A percentile compares a stretch with the other conserved stretches of the same genome.
Conservation (phyloP, 768 basidiomycete species). For the Boletus rex-veris region DNA sequence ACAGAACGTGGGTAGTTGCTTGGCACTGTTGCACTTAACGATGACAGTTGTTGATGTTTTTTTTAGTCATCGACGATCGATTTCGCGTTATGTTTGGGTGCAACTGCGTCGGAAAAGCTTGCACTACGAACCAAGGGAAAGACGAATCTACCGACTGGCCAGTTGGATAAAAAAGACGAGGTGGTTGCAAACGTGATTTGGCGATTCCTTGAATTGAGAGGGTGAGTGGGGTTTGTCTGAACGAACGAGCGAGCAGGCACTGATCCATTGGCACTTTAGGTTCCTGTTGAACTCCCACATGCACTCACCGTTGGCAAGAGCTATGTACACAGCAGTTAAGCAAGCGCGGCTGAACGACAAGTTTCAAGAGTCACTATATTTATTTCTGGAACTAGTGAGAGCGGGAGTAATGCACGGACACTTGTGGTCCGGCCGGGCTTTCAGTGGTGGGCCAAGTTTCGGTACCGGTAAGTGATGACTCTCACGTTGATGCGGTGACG, state of each 20-base stretch:
- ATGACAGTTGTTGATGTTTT: constrained; percentile 22
- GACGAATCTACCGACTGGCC: constrained; percentile 36
- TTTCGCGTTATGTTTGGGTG: constrained; percentile 90
- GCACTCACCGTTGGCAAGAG: constrained; percentile 86
- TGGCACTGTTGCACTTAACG: constrained; percentile 18
- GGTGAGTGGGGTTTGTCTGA: constrained; percentile 46
- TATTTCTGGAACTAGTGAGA: constrained; percentile 92
- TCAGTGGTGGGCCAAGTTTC: constrained; percentile 94
- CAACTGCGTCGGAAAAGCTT: constrained; percentile 76
- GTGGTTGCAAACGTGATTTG: constrained; percentile 97
- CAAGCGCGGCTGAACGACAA: constrained; percentile 89
- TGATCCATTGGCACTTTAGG: constrained; percentile 39
- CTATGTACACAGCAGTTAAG: constrained; percentile 81
- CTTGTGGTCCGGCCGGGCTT: constrained; percentile 81
- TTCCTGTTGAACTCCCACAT: constrained; percentile 87
- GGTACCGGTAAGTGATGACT: constrained; percentile 64
- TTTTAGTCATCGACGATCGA: constrained; percentile 94
- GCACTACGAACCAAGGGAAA: constrained; percentile 80
- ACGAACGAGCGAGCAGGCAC: constrained; percentile 1
- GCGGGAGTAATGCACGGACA: constrained; percentile 98
- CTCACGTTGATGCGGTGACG: constrained; percentile 32
- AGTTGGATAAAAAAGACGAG: constrained; percentile 97
- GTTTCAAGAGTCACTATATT: constrained; percentile 94
- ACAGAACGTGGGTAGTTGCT: constrained; percentile 75
- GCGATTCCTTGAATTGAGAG: constrained; percentile 94